Conservation (phyloP, 75 land plant species). For the Ceratopteris richardii region DNA sequence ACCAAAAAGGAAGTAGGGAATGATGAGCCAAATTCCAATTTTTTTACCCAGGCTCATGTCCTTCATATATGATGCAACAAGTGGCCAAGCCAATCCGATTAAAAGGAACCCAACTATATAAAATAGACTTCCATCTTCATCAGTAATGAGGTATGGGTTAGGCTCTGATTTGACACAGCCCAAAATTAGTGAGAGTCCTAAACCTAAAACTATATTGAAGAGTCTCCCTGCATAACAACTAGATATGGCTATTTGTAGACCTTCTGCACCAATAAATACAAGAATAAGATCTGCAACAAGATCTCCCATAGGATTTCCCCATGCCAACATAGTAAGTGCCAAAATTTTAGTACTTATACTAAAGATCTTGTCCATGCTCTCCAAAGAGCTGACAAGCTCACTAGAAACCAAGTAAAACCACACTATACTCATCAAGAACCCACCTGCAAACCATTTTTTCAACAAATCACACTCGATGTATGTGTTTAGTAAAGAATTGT, state of each 20-base stretch:
- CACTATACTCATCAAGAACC: too few species aligned
- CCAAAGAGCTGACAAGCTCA: constrained; percentile 61
- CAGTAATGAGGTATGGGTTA: constrained; percentile 19
- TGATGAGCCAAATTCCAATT: too few species aligned
- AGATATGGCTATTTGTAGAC: constrained; percentile 64
- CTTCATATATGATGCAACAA: too few species aligned
- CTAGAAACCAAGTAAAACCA: constrained; percentile 55
- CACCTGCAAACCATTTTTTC: too few species aligned
- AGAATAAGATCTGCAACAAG: too few species aligned
- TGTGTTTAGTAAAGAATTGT: too few species aligned
- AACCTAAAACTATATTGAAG: constrained; percentile 59
- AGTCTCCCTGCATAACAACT: constrained; percentile 86
- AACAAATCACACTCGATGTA: too few species aligned
- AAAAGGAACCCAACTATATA: constrained; percentile 57
- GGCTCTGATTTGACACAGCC: constrained; percentile 48
- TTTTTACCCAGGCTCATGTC: too few species aligned
- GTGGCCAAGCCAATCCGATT: too few species aligned
- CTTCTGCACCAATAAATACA: constrained; percentile 44
- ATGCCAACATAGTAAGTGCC: constrained; percentile 70
- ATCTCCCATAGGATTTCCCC: constrained; percentile 86
- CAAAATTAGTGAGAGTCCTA: constrained; percentile 56
- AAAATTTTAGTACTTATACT: constrained; percentile 52
- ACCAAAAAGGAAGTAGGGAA: too few species aligned
- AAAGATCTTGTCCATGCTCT: constrained; percentile 43
- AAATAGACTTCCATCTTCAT: constrained; percentile 30